phyloP scores from a whole-genome alignment of 805 yeast species.

The Starmerella sirachaensis region DNA sequence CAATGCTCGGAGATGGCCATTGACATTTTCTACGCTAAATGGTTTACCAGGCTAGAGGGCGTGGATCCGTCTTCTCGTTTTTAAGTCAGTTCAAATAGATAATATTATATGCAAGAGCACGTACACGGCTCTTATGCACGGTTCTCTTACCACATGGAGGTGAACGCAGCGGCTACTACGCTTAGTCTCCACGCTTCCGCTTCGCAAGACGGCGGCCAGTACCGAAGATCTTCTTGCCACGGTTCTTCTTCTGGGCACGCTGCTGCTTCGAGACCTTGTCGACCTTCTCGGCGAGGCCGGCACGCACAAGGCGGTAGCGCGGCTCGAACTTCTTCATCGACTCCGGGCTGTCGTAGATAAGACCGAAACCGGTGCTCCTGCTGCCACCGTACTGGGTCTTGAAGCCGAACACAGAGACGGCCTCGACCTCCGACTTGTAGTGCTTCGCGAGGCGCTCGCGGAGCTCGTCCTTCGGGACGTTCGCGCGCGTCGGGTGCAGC shows the following conservation, averaged over 20 bases:
- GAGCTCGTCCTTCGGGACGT: conserved; percentile 98
- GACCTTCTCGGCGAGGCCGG: conserved; percentile 91
- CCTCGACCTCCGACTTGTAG: conserved; percentile 86
- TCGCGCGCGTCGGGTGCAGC: conserved; percentile 98
- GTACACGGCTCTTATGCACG: too few species aligned
- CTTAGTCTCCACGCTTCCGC: conserved; percentile 27
- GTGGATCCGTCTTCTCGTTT: too few species aligned
- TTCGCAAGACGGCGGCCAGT: conserved; percentile 92
- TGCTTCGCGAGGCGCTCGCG: conserved; percentile 82
- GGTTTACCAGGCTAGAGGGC: too few species aligned
- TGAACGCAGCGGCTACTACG: too few species aligned
- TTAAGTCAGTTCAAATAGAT: too few species aligned
- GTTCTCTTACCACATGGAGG: too few species aligned
- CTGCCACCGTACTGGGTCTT: conserved; percentile 99
- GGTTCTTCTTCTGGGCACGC: conserved; percentile 99
- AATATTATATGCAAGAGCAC: too few species aligned
- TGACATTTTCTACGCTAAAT: too few species aligned
- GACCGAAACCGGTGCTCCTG: conserved; percentile 97
- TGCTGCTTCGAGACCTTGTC: conserved; percentile 99
- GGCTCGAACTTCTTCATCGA: conserved; percentile 99
- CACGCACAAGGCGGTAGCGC: conserved; percentile 96
- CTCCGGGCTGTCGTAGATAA: conserved; percentile 94
- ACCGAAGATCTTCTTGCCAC: conserved; percentile 97
- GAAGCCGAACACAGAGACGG: conserved; percentile 97
- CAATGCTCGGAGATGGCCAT: too few species aligned